Evolutionary conservation across 176 grass and related monocot species (phyloP).

Genomic region (Raddia distichophylla): DNA sequence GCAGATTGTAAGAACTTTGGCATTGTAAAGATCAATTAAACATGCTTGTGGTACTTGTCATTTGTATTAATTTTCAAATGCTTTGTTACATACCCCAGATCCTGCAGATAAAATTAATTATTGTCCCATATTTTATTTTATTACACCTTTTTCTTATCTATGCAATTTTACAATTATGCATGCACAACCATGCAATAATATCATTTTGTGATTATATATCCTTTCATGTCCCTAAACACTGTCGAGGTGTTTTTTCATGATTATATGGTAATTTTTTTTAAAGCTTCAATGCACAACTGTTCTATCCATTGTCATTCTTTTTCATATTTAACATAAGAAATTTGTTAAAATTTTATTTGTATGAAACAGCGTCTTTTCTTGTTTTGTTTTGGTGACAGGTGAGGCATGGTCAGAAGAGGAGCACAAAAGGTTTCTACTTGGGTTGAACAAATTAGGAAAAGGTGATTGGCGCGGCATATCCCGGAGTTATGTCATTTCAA

Average conservation of each 20-base stretch:
- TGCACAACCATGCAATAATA: background rate
- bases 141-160: background rate
- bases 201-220: background rate
- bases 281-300: background rate
- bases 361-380: constrained; percentile 25
- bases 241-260: background rate
- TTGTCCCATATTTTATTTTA: background rate
- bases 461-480: constrained; percentile 81
- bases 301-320: too few relatives aligned
- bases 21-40: too few relatives aligned
- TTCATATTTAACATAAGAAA: too few relatives aligned
- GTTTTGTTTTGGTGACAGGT: constrained; percentile 40
- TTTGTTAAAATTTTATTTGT: background rate
- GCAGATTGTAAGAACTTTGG: background rate
- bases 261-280: background rate
- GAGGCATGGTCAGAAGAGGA: constrained; percentile 78
- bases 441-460: constrained; percentile 63
- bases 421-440: constrained; percentile 67
- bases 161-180: background rate
- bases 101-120: background rate
- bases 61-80: background rate
- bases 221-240: background rate
- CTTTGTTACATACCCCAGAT: background rate
- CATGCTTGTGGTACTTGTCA: background rate
- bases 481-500: constrained; percentile 54